Evolutionary conservation across 257 asterid species (phyloP).

Genomic region (Ajuga chamaepitys): DNA sequence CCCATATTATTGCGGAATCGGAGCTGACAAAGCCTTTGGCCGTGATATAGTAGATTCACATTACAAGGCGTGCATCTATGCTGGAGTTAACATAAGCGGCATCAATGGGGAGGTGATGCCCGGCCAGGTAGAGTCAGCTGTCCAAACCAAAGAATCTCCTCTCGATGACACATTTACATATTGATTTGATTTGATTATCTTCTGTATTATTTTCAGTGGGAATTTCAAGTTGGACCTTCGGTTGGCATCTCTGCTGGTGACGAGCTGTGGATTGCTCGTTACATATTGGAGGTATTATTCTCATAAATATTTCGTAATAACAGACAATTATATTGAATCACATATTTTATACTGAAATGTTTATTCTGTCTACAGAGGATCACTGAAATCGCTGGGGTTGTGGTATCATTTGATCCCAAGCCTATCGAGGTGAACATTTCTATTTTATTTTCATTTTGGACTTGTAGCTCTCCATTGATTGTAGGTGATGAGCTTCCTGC

Average conservation of each 20-base stretch:
- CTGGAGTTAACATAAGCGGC: slow-evolving; percentile 86
- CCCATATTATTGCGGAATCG: slow-evolving; percentile 81
- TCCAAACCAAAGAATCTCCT: background rate
- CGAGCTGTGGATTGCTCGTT: slow-evolving; percentile 88
- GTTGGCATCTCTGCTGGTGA: slow-evolving; percentile 91
- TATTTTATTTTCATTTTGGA: background rate
- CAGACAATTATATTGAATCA: background rate
- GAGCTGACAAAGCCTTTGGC: slow-evolving; percentile 89
- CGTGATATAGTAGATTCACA: slow-evolving; percentile 83
- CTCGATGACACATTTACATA: background rate
- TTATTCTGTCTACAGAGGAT: slow-evolving; percentile 54
- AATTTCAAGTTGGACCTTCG: slow-evolving; percentile 91
- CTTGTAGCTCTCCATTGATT: background rate
- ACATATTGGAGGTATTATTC: slow-evolving; percentile 68
- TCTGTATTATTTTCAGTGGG: slow-evolving; percentile 49
- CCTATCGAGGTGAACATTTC: slow-evolving; percentile 54
- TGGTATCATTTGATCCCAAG: slow-evolving; percentile 85
- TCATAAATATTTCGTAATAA: background rate
- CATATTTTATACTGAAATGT: slow-evolving; percentile 2
- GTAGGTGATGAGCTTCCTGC: background rate
- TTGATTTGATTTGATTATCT: background rate
- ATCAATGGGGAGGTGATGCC: slow-evolving; percentile 95
- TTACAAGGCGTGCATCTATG: slow-evolving; percentile 77
- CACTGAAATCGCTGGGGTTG: slow-evolving; percentile 82
- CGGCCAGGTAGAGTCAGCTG: slow-evolving; percentile 50